Evolutionary conservation across 2,329 filamentous ascomycete genomes (phyloP), one percentile per base, ranked within the genome.

Genomic region (Fusarium chaquense): DNA sequence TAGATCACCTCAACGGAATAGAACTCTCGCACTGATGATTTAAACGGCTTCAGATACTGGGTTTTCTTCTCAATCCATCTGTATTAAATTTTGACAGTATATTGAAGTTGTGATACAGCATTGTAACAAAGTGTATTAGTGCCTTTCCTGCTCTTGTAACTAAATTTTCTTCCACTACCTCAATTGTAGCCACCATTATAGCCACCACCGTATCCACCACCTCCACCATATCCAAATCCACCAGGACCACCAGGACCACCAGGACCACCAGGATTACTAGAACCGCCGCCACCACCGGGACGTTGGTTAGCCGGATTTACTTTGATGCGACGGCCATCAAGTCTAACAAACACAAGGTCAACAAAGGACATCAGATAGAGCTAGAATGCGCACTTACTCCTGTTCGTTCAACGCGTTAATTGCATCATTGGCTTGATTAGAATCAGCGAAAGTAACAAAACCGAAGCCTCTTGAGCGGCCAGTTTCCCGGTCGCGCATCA

Each of bases 401-500:
- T 45, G 24, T 1, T 53, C 56, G 22, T 63, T 15, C 10, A 60
- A 1, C 0, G 0, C 8, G 1, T 4, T 5, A 1, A 63, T 7
- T 6, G 56, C 60, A n/a, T n/a, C n/a, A n/a, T n/a, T n/a, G n/a
- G n/a, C n/a, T n/a, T n/a, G n/a, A n/a, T n/a, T n/a, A n/a, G n/a
- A n/a, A n/a, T n/a, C n/a, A n/a, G n/a, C 11, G 11, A 50, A 62
- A 11, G 52, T 61, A 6, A 67, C 56, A 9, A 62, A 65, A 9
- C 64, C 64, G 15, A 58, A 65, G 13, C 64, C 62, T n/a, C 62
- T 41, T n/a, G 61, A 57, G 22, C 61, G 56, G 6, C 49, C 53
- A 20, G 61, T 65, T 4, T 67, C 61, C n/a, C 56, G 46, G 22
- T 67, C 64, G 2, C 24, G 38, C 61, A 65, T 62, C 9, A 67